Evolutionary conservation across 106 monocot species (phyloP).

Genomic region (Phalaenopsis equestris): DNA sequence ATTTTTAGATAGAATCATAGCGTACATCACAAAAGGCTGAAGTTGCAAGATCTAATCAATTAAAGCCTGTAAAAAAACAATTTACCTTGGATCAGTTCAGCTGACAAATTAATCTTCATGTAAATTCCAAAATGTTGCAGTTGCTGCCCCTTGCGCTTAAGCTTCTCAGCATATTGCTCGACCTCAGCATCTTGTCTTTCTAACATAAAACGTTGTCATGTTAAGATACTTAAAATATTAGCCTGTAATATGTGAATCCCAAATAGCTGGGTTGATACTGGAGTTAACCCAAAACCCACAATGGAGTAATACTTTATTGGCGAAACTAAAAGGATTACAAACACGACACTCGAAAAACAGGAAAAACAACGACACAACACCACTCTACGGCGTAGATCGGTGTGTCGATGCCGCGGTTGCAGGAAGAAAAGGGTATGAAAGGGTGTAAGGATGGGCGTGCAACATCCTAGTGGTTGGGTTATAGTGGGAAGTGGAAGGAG

Average conservation of each 20-base stretch:
- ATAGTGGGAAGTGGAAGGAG: no score
- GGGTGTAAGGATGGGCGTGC: no score
- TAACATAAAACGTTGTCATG: neutral
- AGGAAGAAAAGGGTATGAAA: no score
- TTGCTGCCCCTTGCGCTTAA: conserved; percentile 19
- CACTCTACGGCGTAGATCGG: no score
- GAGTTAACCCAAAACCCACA: no score
- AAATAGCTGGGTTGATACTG: neutral
- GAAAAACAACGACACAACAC: no score
- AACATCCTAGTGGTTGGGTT: no score
- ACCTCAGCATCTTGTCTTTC: conserved; percentile 21
- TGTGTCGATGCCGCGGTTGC: no score
- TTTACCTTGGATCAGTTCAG: conserved; percentile 59
- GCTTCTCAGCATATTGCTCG: conserved; percentile 29
- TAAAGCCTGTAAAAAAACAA: neutral
- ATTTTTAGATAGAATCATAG: neutral
- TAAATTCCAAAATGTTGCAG: conserved; percentile 43
- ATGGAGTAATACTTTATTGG: no score
- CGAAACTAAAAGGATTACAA: no score
- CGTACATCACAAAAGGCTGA: neutral
- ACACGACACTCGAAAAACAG: no score
- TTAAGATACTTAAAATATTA: neutral
- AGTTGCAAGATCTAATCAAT: neutral
- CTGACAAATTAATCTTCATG: conserved; percentile 35
- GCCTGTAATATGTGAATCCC: neutral